phyloP scores from a whole-genome alignment of 345 rosid genomes.

The Populus pruinosa region DNA sequence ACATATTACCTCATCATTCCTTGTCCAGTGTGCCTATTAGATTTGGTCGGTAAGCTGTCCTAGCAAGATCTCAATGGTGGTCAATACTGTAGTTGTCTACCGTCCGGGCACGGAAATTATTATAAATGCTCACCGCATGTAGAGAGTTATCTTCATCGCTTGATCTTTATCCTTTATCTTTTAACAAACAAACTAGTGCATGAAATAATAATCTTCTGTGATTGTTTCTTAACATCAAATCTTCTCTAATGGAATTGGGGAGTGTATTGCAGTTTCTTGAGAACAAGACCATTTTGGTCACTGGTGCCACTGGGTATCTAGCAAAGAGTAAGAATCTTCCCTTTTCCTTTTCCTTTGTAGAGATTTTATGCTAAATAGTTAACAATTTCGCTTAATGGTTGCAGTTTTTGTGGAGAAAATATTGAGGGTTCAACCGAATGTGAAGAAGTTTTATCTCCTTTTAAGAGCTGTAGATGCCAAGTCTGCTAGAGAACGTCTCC shows the following conservation, averaged over 20 bases:
- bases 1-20: background rate
- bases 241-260: conserved; percentile 24
- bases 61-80: background rate
- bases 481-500: conserved; percentile 11
- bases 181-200: background rate
- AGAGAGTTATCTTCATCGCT: background rate
- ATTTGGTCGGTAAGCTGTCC: background rate
- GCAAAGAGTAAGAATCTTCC: conserved; percentile 32
- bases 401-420: conserved; percentile 25
- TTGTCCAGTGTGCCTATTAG: background rate
- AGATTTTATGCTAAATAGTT: background rate
- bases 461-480: conserved; percentile 21
- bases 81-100: background rate
- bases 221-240: background rate
- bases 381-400: background rate
- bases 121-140: too few relatives aligned
- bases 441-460: conserved; percentile 26
- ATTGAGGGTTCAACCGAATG: conserved; percentile 22
- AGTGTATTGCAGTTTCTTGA: conserved; percentile 29
- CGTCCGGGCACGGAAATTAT: background rate
- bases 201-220: background rate
- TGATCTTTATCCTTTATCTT: background rate
- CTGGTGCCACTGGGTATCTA: conserved; percentile 45
- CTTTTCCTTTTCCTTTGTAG: background rate
- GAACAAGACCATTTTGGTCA: conserved; percentile 37